These are phyloP conservation scores for Auricularia cornea DNA, from an alignment of 768 basidiomycete species.

Conservation along the genomic window DNA sequence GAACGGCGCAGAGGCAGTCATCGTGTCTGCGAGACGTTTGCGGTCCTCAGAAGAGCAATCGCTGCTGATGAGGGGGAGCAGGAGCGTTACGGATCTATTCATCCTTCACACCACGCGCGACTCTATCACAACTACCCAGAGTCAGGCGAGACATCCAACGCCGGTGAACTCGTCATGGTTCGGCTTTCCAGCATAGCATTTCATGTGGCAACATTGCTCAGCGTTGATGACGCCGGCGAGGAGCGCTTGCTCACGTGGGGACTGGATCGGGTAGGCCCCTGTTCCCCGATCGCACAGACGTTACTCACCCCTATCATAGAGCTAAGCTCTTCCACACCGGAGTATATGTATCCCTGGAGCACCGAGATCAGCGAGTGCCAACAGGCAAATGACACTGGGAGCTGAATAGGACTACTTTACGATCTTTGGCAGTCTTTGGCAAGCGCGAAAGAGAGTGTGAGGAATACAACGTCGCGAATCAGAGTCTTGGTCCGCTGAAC, in stretches of 20 bases:
- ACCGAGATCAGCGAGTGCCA: too few relatives aligned
- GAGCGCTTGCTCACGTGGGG: neutral
- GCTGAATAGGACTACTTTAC: too few relatives aligned
- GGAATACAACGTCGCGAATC: too few relatives aligned
- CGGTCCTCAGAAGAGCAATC: neutral
- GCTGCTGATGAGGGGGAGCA: neutral
- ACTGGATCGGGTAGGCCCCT: neutral
- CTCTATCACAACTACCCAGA: neutral
- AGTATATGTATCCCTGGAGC: too few relatives aligned
- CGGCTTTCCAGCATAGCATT: neutral
- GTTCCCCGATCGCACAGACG: too few relatives aligned
- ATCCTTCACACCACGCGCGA: neutral
- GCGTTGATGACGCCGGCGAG: neutral
- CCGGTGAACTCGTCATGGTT: slow-evolving; percentile 59
- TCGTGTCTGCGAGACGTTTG: neutral
- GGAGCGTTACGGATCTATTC: neutral
- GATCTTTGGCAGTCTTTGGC: too few relatives aligned
- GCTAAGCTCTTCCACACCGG: too few relatives aligned
- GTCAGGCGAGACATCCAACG: neutral
- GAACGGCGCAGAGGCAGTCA: neutral
- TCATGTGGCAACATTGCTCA: neutral
- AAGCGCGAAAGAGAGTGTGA: too few relatives aligned
- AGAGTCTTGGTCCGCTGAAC: too few relatives aligned
- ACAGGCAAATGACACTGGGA: too few relatives aligned
- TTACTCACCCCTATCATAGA: too few relatives aligned